Conservation (phyloP, 2,329 filamentous ascomycete genomes). For the Aureobasidium sp. region DNA sequence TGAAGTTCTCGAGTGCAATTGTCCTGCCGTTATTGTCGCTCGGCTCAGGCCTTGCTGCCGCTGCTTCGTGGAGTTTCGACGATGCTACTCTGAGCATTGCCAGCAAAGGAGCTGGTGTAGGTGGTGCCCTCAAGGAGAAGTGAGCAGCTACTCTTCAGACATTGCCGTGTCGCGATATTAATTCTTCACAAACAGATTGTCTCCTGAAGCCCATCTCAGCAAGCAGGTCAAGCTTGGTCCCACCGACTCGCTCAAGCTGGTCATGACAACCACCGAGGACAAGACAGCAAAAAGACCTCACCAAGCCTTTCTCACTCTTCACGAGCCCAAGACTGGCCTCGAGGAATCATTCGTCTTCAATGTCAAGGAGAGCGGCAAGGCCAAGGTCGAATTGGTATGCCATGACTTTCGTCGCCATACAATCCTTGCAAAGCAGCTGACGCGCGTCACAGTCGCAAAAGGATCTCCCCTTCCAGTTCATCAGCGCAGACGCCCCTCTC, state of each 20-base stretch:
- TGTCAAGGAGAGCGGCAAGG: constrained; percentile 84
- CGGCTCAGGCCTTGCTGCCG: constrained; percentile 36
- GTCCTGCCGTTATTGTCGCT: constrained; percentile 20
- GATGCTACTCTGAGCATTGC: constrained; percentile 62
- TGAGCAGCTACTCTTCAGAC: constrained; percentile 15
- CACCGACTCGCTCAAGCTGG: constrained; percentile 70
- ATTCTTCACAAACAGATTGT: constrained; percentile 30
- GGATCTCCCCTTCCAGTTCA: constrained; percentile 79
- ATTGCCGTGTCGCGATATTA: constrained; percentile 1
- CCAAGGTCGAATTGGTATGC: constrained; percentile 71
- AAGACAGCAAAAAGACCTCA: constrained; percentile 77
- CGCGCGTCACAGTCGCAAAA: constrained; percentile 61
- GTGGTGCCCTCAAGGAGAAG: constrained; percentile 54
- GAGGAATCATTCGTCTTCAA: constrained; percentile 81
- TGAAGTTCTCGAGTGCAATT: constrained; percentile 23
- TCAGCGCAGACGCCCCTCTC: constrained; percentile 60
- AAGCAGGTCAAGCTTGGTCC: constrained; percentile 33
- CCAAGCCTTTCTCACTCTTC: constrained; percentile 83
- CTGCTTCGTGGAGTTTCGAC: constrained; percentile 63
- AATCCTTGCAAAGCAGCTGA: constrained; percentile 23
- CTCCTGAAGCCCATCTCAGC: constrained; percentile 50
- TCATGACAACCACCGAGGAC: constrained; percentile 72
- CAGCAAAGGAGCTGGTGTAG: constrained; percentile 50
- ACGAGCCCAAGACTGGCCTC: constrained; percentile 65
- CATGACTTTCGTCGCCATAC: background rate